These are phyloP conservation scores for Podila epigama DNA, from an alignment of 192 early-diverging fungal genomes.

Conservation along the genomic window DNA sequence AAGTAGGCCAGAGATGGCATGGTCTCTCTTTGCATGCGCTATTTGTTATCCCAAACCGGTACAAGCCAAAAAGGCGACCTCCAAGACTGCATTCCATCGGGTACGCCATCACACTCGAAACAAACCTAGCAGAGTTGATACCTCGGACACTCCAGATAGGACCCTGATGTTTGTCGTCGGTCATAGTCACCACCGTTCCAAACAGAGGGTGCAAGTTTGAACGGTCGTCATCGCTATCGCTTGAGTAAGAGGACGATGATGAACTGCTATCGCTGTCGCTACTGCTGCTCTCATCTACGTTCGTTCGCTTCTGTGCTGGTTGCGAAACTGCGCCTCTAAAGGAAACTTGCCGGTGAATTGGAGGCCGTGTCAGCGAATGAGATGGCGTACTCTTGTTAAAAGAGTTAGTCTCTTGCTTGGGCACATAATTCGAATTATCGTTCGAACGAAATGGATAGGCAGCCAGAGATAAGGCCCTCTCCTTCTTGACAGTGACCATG, in stretches of 20 bases:
- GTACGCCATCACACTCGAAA: conserved; percentile 6
- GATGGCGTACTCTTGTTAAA: no score
- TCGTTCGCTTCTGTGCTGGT: conserved; percentile 1
- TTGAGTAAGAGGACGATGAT: conserved; percentile 14
- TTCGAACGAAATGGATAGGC: neutral
- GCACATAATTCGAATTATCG: no score
- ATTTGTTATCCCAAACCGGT: neutral
- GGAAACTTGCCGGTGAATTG: neutral
- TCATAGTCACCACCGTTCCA: neutral
- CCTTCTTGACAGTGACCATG: neutral
- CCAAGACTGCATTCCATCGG: neutral
- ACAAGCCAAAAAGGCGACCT: conserved; percentile 3
- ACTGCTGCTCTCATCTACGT: conserved; percentile 1
- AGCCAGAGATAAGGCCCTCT: neutral
- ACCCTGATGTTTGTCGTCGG: neutral
- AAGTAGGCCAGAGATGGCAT: conserved; percentile 1
- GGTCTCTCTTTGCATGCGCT: no score
- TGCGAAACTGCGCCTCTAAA: conserved; percentile 21
- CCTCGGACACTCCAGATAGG: conserved; percentile 11
- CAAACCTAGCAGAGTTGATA: conserved; percentile 39
- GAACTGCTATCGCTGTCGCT: conserved; percentile 26
- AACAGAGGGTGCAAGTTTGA: neutral
- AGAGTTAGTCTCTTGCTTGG: no score
- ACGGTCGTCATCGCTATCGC: conserved; percentile 24
- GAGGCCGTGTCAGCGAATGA: no score